Evolutionary conservation across 176 grass and related monocot species (phyloP), one percentile per base, ranked within the genome.

Genomic region (Rhynchospora pubera): DNA sequence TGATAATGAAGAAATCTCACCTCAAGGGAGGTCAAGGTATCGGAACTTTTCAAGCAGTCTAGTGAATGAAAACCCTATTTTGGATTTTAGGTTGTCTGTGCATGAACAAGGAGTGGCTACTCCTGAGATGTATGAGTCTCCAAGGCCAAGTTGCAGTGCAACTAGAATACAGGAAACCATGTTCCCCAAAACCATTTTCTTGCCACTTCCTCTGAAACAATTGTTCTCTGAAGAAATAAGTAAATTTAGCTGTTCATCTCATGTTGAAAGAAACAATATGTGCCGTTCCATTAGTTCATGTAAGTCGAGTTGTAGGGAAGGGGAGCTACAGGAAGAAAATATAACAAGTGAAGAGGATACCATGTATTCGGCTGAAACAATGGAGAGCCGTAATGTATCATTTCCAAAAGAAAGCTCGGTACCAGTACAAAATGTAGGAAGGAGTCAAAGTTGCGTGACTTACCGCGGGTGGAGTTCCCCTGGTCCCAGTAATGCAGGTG

Each of bases 361-460:
- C 19, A 97, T 97, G 94, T 97, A 97, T 84, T 97, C 92, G 6
- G 92, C 94, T n/a, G 94, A 97, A 85, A 97, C 94, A 65, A 97
- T 97, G 94, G 94, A 97, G 82, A 97, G 94, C 87, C 86, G 90
- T 51, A 97, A 97, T 67, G 86, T 92, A 44, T 90, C 94, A 19
- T 92, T 65, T 83, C 65, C 85, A 16, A 92, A 78, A 68, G 92
- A 89, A 53, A 91, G 6, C 47, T 48, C 0, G 5, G 72, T 76
- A 76, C 62, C 48, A 0, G 50, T 55, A 53, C 72, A 92, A 84
- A 91, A 91, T 34, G 88, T 97, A 0, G 90, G 90, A 9, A 92
- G 94, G 88, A 94, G 90, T 90, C 88, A 92, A 55, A 97, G 94
- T 7, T 97, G 94, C 62, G 90, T 94, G 13, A 85, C 82, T 24